A percentile compares a stretch with the other conserved stretches of the same genome.
These are phyloP conservation scores for Plasmopara viticola DNA, from an alignment of 352 stramenopile species.

Conservation along the genomic window DNA sequence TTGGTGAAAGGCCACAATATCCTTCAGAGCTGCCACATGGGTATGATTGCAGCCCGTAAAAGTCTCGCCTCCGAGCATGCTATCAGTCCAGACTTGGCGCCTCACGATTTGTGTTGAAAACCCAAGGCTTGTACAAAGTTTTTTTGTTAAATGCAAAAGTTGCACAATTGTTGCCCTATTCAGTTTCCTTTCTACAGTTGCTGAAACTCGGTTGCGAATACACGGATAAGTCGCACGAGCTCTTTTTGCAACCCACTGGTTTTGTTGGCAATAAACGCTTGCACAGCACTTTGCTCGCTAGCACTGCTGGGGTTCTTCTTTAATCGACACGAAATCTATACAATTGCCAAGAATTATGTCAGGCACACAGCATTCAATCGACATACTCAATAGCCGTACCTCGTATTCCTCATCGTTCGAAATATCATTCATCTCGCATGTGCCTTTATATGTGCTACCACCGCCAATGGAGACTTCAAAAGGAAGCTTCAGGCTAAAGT, in stretches of 20 bases:
- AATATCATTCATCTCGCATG: constrained; percentile 76
- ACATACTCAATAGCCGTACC: constrained; percentile 24
- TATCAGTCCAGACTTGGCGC: constrained; percentile 49
- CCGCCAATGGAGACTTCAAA: constrained; percentile 57
- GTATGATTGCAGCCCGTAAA: constrained; percentile 66
- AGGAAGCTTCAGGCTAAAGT: constrained; percentile 75
- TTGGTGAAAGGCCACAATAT: constrained; percentile 56
- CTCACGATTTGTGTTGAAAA: constrained; percentile 19
- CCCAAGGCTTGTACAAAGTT: no score
- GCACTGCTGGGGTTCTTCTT: constrained; percentile 43
- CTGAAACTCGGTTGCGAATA: constrained; percentile 63
- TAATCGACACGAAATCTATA: constrained; percentile 51
- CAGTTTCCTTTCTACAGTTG: constrained; percentile 40
- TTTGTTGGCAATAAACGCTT: constrained; percentile 44
- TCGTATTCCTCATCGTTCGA: constrained; percentile 86
- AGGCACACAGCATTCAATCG: not conserved
- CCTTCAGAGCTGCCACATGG: constrained; percentile 60
- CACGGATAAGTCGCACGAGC: constrained; percentile 46
- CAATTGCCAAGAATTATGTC: not conserved
- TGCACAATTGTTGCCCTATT: not conserved
- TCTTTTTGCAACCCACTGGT: constrained; percentile 57
- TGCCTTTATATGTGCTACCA: constrained; percentile 52
- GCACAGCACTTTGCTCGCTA: constrained; percentile 36
- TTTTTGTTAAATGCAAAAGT: constrained; percentile 9
- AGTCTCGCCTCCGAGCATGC: constrained; percentile 59